These are phyloP conservation scores for Yarrowia deformans DNA, from an alignment of 805 yeast species.

Conservation along the genomic window DNA sequence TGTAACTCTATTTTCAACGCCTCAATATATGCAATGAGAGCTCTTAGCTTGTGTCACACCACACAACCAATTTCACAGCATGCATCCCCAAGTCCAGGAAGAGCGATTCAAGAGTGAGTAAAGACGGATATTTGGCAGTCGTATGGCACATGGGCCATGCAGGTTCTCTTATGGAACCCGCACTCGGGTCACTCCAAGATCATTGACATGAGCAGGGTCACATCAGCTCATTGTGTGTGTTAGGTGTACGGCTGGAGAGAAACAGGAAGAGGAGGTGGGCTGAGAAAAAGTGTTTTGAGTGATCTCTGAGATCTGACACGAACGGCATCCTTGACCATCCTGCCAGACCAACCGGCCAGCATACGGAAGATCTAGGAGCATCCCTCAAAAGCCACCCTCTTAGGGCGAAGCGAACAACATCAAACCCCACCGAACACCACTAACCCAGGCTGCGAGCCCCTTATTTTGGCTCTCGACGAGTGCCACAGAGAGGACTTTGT, in stretches of 20 bases:
- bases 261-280: too few relatives aligned
- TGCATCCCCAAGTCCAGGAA: conserved; percentile 65
- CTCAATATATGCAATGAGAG: conserved; percentile 24
- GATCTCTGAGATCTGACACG: too few relatives aligned
- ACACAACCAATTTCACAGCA: conserved; percentile 43
- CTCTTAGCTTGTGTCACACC: conserved; percentile 28
- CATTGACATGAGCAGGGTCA: neutral
- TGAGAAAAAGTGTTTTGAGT: too few relatives aligned
- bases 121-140: too few relatives aligned
- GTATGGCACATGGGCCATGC: neutral
- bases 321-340: too few relatives aligned
- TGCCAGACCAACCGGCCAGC: too few relatives aligned
- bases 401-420: too few relatives aligned
- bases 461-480: conserved; percentile 86
- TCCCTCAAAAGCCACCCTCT: too few relatives aligned
- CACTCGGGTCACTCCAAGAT: too few relatives aligned
- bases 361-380: too few relatives aligned
- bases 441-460: conserved; percentile 69
- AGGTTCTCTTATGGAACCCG: neutral
- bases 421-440: neutral
- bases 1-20: neutral
- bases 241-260: too few relatives aligned
- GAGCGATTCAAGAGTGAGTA: conserved; percentile 49
- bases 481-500: conserved; percentile 76
- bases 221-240: neutral